A percentile compares a stretch with the other conserved stretches of the same genome.
phyloP scores from a whole-genome alignment of 2,329 filamentous ascomycete species.

The Coleophoma cylindrospora region DNA sequence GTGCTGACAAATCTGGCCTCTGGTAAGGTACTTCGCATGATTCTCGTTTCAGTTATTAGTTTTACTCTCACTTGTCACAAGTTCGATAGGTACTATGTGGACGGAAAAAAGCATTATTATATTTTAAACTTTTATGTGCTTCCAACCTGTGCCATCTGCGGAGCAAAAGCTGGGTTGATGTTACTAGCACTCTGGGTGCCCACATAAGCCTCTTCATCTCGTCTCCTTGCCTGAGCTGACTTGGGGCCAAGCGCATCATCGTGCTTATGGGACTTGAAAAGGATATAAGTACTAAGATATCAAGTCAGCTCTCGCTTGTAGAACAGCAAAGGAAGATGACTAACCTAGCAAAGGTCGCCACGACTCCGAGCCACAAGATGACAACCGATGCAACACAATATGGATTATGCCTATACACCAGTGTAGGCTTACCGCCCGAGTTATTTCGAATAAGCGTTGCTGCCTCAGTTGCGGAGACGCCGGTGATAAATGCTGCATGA shows the following conservation, averaged over 20 bases:
- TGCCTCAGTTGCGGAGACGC: slow-evolving; percentile 24
- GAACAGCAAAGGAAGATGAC: background rate
- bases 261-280: slow-evolving; percentile 29
- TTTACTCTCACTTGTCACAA: too few relatives aligned
- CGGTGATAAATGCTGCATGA: slow-evolving; percentile 38
- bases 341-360: slow-evolving; percentile 41
- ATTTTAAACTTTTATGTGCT: too few relatives aligned
- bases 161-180: too few relatives aligned
- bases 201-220: slow-evolving; percentile 10
- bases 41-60: too few relatives aligned
- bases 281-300: slow-evolving; percentile 25
- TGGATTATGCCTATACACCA: slow-evolving; percentile 41
- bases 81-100: too few relatives aligned
- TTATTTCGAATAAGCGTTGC: slow-evolving; percentile 18
- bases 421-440: slow-evolving; percentile 30
- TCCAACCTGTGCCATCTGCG: too few relatives aligned
- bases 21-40: too few relatives aligned
- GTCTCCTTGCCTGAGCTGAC: slow-evolving; percentile 11
- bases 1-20: too few relatives aligned
- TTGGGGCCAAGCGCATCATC: slow-evolving; percentile 25
- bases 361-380: slow-evolving; percentile 46
- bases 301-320: background rate
- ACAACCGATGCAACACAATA: slow-evolving; percentile 45
- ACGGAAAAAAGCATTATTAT: too few relatives aligned
- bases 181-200: background rate